Evolutionary conservation across 2,329 filamentous ascomycete genomes (phyloP).

Genomic region (Parafenestella ontariensis): DNA sequence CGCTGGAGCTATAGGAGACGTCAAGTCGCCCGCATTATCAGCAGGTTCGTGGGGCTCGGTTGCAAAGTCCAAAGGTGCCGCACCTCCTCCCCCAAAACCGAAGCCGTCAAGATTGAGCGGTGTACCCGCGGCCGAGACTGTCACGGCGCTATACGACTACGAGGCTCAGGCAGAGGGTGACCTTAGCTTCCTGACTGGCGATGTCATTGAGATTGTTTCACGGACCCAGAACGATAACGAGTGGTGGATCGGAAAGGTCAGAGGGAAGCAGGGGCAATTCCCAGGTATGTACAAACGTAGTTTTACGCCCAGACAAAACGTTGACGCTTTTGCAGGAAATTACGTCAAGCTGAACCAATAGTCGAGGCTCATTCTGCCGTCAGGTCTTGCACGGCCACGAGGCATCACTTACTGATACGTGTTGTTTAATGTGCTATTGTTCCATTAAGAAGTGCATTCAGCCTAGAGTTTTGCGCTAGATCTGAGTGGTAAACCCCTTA

Average conservation of each 20-base stretch:
- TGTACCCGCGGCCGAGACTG: constrained; percentile 73
- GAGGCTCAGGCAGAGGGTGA: constrained; percentile 95
- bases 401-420: constrained; percentile 21
- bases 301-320: neutral
- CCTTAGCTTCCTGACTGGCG: constrained; percentile 85
- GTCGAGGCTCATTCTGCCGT: constrained; percentile 3
- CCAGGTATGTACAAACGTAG: constrained; percentile 70
- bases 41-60: constrained; percentile 51
- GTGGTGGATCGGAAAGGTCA: constrained; percentile 90
- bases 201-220: constrained; percentile 85
- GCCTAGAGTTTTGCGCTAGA: neutral
- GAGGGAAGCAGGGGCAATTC: constrained; percentile 87
- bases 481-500: constrained; percentile 1
- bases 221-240: constrained; percentile 92
- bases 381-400: constrained; percentile 2
- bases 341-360: constrained; percentile 51
- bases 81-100: constrained; percentile 59
- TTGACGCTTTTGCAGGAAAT: constrained; percentile 47
- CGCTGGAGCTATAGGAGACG: constrained; percentile 20
- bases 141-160: constrained; percentile 94
- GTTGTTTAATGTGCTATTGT: neutral
- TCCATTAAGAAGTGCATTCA: neutral
- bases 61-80: constrained; percentile 57
- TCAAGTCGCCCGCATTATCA: constrained; percentile 41
- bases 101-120: constrained; percentile 76